phyloP scores from a whole-genome alignment of 2,329 filamentous ascomycete species.

The Colletotrichum scovillei region DNA sequence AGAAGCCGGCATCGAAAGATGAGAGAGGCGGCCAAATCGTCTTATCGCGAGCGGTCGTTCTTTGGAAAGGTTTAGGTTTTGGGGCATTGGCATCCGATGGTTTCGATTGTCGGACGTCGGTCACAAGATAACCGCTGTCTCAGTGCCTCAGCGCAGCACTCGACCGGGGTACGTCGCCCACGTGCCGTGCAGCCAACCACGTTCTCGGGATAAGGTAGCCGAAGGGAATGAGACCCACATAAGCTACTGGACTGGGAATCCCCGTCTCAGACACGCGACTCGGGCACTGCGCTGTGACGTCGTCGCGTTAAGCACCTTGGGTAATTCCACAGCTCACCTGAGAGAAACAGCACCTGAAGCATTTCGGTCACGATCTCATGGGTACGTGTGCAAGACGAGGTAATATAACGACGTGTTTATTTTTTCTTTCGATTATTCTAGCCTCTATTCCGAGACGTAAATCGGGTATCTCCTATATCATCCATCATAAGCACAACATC shows the following conservation, averaged over 20 bases:
- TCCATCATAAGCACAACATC: not conserved
- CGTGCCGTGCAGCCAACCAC: not conserved
- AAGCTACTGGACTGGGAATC: not conserved
- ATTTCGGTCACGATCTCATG: too few relatives aligned
- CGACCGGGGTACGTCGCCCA: not conserved
- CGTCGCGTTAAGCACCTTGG: not conserved
- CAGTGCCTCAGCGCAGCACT: slow-evolving; percentile 5
- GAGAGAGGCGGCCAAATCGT: not conserved
- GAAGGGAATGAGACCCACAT: not conserved
- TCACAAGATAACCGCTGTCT: slow-evolving; percentile 30
- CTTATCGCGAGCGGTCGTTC: not conserved
- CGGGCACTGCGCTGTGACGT: slow-evolving; percentile 22
- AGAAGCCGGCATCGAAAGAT: slow-evolving; percentile 16
- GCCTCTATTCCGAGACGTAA: not conserved
- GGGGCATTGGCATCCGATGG: not conserved
- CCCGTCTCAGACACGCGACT: slow-evolving; percentile 23
- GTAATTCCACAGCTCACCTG: not conserved
- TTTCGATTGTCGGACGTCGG: slow-evolving; percentile 20
- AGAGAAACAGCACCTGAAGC: not conserved
- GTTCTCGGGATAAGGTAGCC: not conserved
- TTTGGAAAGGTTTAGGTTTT: not conserved
- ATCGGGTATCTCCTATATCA: not conserved
- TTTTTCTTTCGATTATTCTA: not conserved
- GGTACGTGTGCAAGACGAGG: not conserved
- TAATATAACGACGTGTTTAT: not conserved